Evolutionary conservation across 2,329 filamentous ascomycete species (phyloP), one percentile per base, ranked within the genome.

Genomic region (Tolypocladium sp.): DNA sequence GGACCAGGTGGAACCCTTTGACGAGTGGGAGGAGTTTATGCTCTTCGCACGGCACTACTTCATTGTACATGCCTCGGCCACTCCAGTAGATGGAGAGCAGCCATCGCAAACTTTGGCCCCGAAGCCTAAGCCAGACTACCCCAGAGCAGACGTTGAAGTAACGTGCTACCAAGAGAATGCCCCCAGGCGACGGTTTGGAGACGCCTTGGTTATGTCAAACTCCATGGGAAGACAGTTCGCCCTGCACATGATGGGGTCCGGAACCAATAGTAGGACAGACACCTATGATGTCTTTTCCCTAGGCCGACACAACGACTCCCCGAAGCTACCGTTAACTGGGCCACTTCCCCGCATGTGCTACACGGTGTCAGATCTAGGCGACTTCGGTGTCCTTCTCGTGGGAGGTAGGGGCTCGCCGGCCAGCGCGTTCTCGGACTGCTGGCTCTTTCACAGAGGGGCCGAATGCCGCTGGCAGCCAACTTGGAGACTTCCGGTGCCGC

Each of bases 11-110:
- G 93, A 97, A 68, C 85, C 88, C 1, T 97, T 97, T 69, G 93
- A 97, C 71, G 92, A 97, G 73, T 96, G 91, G 91, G 93, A 97
- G 72, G 93, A 97, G 67, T 92, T 97, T 69, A 86, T 89, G 2
- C 77, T 96, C 1, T 96, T 95, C 71, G 85, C 84, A 2, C 86
- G 86, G 40, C 92, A 97, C 72, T 96, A 96, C 72, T 89, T 92
- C 65, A 74, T 97, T 51, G 78, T 96, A 10, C 78, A 85, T 56
- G 90, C 91, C 2, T 58, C 58, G 12, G 35, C 46, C 25, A 33
- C 41, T 5, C 35, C 41, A 20, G 20, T 38, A 27, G 20, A 35
- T 7, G 22, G 9, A 22, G 27, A 52, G 15, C 33, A 15, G 12
- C 13, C 33, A 27, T 13, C 40, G 7, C 22, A 38, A 33, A 27